Conservation (phyloP, 768 basidiomycete species). For the Mycena crocata region DNA sequence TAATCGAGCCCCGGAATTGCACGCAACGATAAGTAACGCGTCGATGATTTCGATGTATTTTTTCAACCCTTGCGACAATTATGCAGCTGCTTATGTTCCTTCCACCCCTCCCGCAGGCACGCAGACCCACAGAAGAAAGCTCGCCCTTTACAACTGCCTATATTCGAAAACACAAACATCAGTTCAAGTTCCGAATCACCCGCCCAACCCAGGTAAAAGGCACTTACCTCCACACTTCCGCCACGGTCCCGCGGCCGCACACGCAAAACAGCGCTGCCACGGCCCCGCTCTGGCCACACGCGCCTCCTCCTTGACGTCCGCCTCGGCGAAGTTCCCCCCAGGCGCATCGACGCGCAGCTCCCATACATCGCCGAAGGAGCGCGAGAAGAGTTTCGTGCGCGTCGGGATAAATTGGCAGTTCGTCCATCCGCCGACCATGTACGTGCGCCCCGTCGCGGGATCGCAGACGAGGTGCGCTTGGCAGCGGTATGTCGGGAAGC, state of each 20-base stretch:
- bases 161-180: not conserved
- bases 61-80: not conserved
- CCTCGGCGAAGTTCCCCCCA: too few relatives aligned
- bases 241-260: too few relatives aligned
- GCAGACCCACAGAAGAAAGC: not conserved
- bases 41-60: too few relatives aligned
- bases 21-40: too few relatives aligned
- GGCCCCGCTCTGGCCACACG: too few relatives aligned
- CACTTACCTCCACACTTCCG: too few relatives aligned
- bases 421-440: constrained; percentile 54
- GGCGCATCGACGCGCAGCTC: too few relatives aligned
- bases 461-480: constrained; percentile 48
- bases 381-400: constrained; percentile 39
- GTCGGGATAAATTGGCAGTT: constrained; percentile 52
- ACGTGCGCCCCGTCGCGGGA: constrained; percentile 48
- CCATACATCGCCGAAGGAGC: constrained; percentile 49
- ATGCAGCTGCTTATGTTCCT: not conserved
- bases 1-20: too few relatives aligned
- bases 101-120: not conserved
- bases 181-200: too few relatives aligned
- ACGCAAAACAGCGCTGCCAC: not conserved
- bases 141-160: not conserved
- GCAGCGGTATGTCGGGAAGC: constrained; percentile 55
- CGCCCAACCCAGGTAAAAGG: too few relatives aligned
- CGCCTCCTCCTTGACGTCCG: too few relatives aligned